phyloP scores from a whole-genome alignment of 2,329 filamentous ascomycete species.

The Neonectria ditissima region DNA sequence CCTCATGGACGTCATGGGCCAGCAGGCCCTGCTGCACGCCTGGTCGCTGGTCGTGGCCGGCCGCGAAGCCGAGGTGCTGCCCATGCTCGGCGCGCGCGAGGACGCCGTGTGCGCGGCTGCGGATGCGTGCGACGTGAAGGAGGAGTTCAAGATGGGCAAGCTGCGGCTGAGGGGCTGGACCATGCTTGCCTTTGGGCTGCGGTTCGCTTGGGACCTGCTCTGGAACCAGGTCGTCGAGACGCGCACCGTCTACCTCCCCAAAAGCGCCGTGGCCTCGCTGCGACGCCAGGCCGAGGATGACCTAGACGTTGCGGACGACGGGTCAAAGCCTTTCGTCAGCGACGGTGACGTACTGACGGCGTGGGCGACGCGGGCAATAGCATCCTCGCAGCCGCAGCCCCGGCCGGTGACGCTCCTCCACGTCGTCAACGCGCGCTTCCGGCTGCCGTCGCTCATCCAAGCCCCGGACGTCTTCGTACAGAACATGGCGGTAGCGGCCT shows the following conservation, averaged over 20 bases:
- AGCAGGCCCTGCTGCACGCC: constrained; percentile 54
- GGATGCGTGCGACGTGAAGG: neutral
- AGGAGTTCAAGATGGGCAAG: neutral
- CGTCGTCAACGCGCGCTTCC: neutral
- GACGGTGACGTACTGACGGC: constrained; percentile 12
- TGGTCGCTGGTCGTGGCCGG: constrained; percentile 61
- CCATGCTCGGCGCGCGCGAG: constrained; percentile 48
- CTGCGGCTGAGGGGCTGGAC: neutral
- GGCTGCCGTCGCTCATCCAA: neutral
- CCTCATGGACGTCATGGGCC: constrained; percentile 60
- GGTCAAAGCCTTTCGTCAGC: neutral
- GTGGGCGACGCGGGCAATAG: neutral
- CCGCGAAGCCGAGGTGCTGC: constrained; percentile 54
- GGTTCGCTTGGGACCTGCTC: neutral
- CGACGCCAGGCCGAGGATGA: neutral
- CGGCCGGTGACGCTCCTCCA: neutral
- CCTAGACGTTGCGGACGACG: neutral
- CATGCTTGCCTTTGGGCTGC: neutral
- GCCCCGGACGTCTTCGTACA: constrained; percentile 6
- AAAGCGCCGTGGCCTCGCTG: neutral
- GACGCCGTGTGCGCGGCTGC: constrained; percentile 49
- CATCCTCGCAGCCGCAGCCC: neutral
- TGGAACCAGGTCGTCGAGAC: neutral
- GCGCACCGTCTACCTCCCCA: neutral
- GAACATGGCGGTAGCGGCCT: neutral